phyloP scores from a whole-genome alignment of 1,284 basidiomycete genomes.

The Boletus mariae region DNA sequence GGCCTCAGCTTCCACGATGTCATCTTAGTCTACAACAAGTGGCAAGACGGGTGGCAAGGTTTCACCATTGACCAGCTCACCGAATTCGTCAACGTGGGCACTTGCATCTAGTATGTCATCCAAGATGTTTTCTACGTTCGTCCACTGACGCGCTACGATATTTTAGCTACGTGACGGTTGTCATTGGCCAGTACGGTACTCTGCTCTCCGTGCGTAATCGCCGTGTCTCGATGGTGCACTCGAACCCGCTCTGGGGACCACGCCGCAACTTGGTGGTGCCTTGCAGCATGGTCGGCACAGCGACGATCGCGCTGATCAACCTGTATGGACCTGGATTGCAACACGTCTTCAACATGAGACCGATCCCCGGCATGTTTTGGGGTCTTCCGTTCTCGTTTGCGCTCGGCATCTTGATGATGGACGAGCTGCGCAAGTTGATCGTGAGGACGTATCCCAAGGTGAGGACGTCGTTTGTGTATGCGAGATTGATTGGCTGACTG shows the following conservation, averaged over 20 bases:
- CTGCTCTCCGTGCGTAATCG: constrained; percentile 30
- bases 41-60: constrained; percentile 35
- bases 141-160: not conserved
- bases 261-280: constrained; percentile 34
- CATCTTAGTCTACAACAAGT: constrained; percentile 40
- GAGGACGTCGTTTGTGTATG: constrained; percentile 1
- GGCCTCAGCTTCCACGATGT: constrained; percentile 37
- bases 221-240: constrained; percentile 30
- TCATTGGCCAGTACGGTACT: constrained; percentile 31
- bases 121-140: constrained; percentile 19
- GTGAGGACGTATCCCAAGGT: constrained; percentile 42
- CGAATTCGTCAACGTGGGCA: constrained; percentile 34
- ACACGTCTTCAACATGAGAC: constrained; percentile 34
- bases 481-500: not conserved
- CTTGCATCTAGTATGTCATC: constrained; percentile 40
- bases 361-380: constrained; percentile 42
- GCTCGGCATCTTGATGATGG: constrained; percentile 36
- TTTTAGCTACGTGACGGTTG: constrained; percentile 38
- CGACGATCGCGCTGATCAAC: constrained; percentile 35
- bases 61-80: constrained; percentile 27
- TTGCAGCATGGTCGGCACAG: constrained; percentile 33
- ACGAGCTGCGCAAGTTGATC: constrained; percentile 40
- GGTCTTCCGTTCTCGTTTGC: constrained; percentile 41
- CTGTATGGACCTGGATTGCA: constrained; percentile 37
- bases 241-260: constrained; percentile 33